phyloP scores from a whole-genome alignment of 1,139 yeast species.

The Casaregolazyma suthepensis region DNA sequence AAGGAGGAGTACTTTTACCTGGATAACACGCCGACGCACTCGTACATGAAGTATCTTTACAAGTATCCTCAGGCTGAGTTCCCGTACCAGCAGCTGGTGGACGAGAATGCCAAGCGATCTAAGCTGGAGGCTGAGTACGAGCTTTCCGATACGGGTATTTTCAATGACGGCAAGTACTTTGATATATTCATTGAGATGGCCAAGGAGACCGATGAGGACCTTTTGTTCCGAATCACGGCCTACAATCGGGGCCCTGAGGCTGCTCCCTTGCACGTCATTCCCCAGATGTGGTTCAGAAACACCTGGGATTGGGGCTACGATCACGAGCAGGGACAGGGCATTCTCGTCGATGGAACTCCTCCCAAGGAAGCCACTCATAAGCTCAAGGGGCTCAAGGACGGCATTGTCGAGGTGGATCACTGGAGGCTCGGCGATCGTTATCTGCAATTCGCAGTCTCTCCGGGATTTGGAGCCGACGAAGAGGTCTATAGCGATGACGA shows the following conservation, averaged over 20 bases:
- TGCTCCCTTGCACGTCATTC: constrained; percentile 83
- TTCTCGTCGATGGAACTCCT: constrained; percentile 7
- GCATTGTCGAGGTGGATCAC: constrained; percentile 57
- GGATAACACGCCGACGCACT: constrained; percentile 90
- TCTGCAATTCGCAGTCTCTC: constrained; percentile 81
- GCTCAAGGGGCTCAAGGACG: constrained; percentile 26
- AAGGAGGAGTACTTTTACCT: constrained; percentile 79
- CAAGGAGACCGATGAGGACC: constrained; percentile 73
- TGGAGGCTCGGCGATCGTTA: constrained; percentile 68
- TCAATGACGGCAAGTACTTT: constrained; percentile 76
- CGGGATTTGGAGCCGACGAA: constrained; percentile 45
- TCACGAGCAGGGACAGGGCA: constrained; percentile 10
- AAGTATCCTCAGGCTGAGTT: constrained; percentile 83
- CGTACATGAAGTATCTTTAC: constrained; percentile 87
- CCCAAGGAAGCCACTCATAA: constrained; percentile 11
- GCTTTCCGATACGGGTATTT: constrained; percentile 67
- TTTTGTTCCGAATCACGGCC: constrained; percentile 81
- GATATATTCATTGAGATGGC: constrained; percentile 92
- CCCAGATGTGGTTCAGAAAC: constrained; percentile 82
- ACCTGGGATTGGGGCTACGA: constrained; percentile 83
- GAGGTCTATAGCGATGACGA: constrained; percentile 33
- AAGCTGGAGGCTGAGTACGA: constrained; percentile 68
- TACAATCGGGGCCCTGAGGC: constrained; percentile 77
- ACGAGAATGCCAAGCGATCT: constrained; percentile 59
- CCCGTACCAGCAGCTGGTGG: constrained; percentile 74